These are phyloP conservation scores for Penicillium concentricum DNA, from an alignment of 2,329 filamentous ascomycete species.

Conservation along the genomic window DNA sequence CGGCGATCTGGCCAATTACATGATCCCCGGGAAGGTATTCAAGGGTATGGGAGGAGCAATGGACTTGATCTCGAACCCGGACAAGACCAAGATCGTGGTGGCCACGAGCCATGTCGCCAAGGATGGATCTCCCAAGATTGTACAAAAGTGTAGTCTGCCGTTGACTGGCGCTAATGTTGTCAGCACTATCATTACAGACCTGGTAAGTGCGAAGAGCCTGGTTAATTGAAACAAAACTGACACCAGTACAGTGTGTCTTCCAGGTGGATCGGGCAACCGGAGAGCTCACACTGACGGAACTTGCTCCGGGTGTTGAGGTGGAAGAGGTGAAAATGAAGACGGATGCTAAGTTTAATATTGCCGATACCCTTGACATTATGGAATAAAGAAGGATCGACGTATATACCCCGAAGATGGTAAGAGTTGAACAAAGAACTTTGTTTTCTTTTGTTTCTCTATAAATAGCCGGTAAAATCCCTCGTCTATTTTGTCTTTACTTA, in stretches of 20 bases:
- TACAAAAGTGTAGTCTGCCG: slow-evolving; percentile 63
- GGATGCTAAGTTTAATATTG: slow-evolving; percentile 64
- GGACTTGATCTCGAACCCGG: slow-evolving; percentile 70
- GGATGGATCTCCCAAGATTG: slow-evolving; percentile 66
- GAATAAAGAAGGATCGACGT: slow-evolving; percentile 25
- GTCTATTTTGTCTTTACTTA: too few relatives aligned
- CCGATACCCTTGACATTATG: slow-evolving; percentile 57
- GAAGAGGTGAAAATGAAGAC: slow-evolving; percentile 71
- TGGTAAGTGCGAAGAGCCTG: slow-evolving; percentile 52
- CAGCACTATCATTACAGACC: slow-evolving; percentile 70
- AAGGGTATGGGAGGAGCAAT: slow-evolving; percentile 85
- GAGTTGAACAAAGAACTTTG: not conserved
- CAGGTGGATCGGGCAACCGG: slow-evolving; percentile 66
- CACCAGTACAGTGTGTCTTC: slow-evolving; percentile 61
- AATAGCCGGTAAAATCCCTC: too few relatives aligned
- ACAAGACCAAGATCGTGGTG: slow-evolving; percentile 70
- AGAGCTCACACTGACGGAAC: slow-evolving; percentile 57
- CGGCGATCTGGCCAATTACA: slow-evolving; percentile 84
- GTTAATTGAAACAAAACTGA: not conserved
- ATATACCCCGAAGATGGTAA: not conserved
- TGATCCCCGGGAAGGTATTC: slow-evolving; percentile 81
- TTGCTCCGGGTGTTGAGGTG: slow-evolving; percentile 66
- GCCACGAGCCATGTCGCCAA: slow-evolving; percentile 69
- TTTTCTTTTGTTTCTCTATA: too few relatives aligned
- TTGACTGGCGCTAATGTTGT: slow-evolving; percentile 67